Evolutionary conservation across 163 green algal species (phyloP), one percentile per base, ranked within the genome.

Genomic region (Coccomyxa subellipsoidea): DNA sequence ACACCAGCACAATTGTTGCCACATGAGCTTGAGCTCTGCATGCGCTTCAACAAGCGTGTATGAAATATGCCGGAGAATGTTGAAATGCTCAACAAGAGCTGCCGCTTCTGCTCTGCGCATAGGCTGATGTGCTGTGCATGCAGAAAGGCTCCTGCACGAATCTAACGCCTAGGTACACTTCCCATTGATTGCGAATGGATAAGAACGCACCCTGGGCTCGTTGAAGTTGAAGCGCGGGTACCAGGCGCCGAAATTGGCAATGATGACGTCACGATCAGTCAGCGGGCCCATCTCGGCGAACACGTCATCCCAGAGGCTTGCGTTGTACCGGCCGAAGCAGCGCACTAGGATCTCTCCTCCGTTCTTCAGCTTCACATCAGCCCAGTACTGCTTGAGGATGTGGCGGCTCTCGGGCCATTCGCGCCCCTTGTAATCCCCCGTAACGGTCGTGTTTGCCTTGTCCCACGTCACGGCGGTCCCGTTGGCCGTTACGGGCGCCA

Each of bases 231-330:
- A 73, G 66, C 66, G 66, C 66, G 66, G 66, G 66, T 73, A 80
- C 76, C 76, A 80, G 76, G 76, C 76, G 27, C 76, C 76, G 69
- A 80, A 80, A 36, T 80, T 80, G 76, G 69, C 31, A 9, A 80
- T 80, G 76, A 80, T 7, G 29, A 80, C 39, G 37, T 80, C 76
- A 7, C 2, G 37, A 25, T 9, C 31, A 27, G 36, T 59, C 27
- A 80, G 76, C 18, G 38, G 76, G 21, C 25, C 25, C 38, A 80
- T 29, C 37, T 80, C 76, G 18, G 38, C 29, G 0, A 80, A 39
- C 1, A 69, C 36, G 37, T 66, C 76, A 36, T 80, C 76, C 37
- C 36, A 80, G 2, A 80, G 39, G 10, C 7, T 5, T 27, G 36
- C 29, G 37, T 80, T 59, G 76, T 54, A 80, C 8, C n/a, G 76